Evolutionary conservation across 1,284 basidiomycete genomes (phyloP), one percentile per base, ranked within the genome.

Genomic region (Ceratobasidium sp.): DNA sequence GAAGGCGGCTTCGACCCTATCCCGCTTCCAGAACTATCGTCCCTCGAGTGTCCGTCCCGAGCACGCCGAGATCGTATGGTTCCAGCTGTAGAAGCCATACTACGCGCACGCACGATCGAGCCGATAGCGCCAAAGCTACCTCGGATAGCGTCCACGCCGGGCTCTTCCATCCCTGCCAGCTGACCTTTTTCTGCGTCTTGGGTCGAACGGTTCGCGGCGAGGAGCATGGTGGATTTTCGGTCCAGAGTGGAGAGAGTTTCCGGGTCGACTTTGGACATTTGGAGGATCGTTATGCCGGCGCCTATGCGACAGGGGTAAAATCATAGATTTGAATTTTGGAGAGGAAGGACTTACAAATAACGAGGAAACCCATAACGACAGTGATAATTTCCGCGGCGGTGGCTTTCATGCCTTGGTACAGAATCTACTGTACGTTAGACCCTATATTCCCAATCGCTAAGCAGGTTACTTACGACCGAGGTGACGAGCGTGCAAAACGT

Each of bases 251-350:
- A 87, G 79, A 98, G 87, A 73, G 90, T 84, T 31, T 84, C 86
- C 2, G 94, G 94, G 80, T 96, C 94, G 78, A 96, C 88, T 83
- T 98, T 99, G 82, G 95, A 97, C 88, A 99, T 92, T 83, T 99
- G 97, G 9, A 99, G 90, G 76, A 99, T 90, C 22, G 93, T 94
- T 82, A 99, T 98, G 27, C 97, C 96, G 19, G 94, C 84, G 79
- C 83, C 82, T 74, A 64, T 14, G 3, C 6, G 53, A 65, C 41
- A 59, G 36, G 73, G 72, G 45, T 65, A 66, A 59, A 51, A 66
- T 33, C 50, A 82, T 77, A 64, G 4, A 11, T 41, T 41, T 41
- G 82, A 83, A 33, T 81, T 83, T n/a, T n/a, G n/a, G 45, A 45
- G 69, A 29, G 22, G 53, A 24, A 33, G 22, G 45, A 73, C 76